Evolutionary conservation across 169 alveolate genomes (phyloP).

Genomic region (Miamiensis avidus): DNA sequence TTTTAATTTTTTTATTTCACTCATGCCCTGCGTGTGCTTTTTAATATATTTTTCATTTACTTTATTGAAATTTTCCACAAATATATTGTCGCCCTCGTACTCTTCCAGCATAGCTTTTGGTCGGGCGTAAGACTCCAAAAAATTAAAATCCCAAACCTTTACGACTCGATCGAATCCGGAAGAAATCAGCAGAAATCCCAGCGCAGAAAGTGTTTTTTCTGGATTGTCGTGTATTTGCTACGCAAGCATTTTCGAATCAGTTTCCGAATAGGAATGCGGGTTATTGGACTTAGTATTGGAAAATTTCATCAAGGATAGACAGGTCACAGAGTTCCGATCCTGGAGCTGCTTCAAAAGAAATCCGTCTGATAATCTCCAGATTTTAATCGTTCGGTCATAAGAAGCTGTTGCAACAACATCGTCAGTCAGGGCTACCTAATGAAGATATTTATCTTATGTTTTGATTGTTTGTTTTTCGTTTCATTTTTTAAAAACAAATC

Average conservation of each 20-base stretch:
- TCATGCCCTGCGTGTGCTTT: no score
- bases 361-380: conserved; percentile 34
- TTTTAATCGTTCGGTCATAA: conserved; percentile 38
- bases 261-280: conserved; percentile 16
- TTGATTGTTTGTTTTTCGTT: conserved; percentile 24
- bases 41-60: conserved; percentile 12
- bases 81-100: background rate
- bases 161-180: conserved; percentile 36
- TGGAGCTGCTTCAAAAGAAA: conserved; percentile 7
- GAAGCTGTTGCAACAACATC: conserved; percentile 41
- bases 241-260: background rate
- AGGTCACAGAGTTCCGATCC: conserved; percentile 33
- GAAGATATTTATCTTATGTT: conserved; percentile 22
- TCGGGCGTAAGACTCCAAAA: background rate
- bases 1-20: no score
- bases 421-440: conserved; percentile 27
- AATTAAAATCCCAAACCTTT: conserved; percentile 42
- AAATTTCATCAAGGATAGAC: conserved; percentile 21
- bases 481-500: conserved; percentile 14
- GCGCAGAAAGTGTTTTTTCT: background rate
- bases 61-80: conserved; percentile 2
- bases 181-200: conserved; percentile 24
- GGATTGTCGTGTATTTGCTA: conserved; percentile 7
- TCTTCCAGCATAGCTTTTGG: background rate
- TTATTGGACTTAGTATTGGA: conserved; percentile 25